Conservation (phyloP, 2,329 filamentous ascomycete species). For the Fusarium vanettenii region DNA sequence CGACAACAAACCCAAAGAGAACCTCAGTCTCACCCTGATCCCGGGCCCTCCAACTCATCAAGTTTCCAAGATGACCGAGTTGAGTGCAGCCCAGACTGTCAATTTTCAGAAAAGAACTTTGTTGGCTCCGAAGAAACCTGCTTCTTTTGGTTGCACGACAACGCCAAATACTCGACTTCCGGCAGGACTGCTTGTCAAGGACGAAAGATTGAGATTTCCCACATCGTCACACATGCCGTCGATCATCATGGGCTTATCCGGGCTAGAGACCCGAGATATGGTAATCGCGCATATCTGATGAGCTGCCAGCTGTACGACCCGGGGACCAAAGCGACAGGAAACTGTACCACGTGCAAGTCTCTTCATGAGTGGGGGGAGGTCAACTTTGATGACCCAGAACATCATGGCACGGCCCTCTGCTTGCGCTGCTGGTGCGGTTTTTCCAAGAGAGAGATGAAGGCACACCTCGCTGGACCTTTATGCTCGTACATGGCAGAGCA, state of each 20-base stretch:
- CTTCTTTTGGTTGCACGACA: slow-evolving; percentile 24
- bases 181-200: slow-evolving; percentile 26
- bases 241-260: slow-evolving; percentile 40
- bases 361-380: slow-evolving; percentile 25
- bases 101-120: slow-evolving; percentile 13
- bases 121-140: slow-evolving; percentile 17
- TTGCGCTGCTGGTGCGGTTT: slow-evolving; percentile 34
- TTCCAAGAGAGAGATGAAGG: slow-evolving; percentile 25
- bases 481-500: slow-evolving; percentile 29
- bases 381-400: slow-evolving; percentile 13
- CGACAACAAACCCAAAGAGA: not conserved
- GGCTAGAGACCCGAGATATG: slow-evolving; percentile 23
- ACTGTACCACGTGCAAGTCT: slow-evolving; percentile 23
- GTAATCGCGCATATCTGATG: slow-evolving; percentile 29
- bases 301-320: slow-evolving; percentile 17
- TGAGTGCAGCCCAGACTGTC: not conserved
- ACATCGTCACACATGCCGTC: slow-evolving; percentile 33
- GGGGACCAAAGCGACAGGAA: slow-evolving; percentile 26
- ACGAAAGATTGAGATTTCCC: slow-evolving; percentile 35
- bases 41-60: not conserved
- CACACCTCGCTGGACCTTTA: slow-evolving; percentile 29
- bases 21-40: not conserved
- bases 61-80: not conserved
- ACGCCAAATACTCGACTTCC: slow-evolving; percentile 7
- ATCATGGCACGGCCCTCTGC: slow-evolving; percentile 30